These are phyloP conservation scores for Acacia acuminata DNA, from an alignment of 306 rosid genomes.

Conservation along the genomic window DNA sequence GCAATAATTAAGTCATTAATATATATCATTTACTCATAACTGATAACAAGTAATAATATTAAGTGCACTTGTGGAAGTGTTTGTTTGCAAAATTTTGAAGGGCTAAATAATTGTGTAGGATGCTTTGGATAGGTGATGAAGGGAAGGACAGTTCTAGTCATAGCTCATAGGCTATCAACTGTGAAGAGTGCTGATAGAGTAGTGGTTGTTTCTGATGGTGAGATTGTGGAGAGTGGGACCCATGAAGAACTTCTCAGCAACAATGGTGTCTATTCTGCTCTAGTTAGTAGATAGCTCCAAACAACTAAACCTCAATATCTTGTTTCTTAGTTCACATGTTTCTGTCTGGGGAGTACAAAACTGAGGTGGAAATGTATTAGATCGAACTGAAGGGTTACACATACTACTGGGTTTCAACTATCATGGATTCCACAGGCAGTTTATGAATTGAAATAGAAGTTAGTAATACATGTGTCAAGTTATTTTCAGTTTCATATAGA, in stretches of 20 bases:
- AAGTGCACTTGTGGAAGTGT: background rate
- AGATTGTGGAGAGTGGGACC: constrained; percentile 41
- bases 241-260: constrained; percentile 40
- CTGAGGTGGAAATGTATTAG: background rate
- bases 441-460: too few species aligned
- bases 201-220: constrained; percentile 42
- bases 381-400: background rate
- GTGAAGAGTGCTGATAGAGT: constrained; percentile 44
- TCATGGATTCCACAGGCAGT: background rate
- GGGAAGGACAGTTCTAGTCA: constrained; percentile 47
- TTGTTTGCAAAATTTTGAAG: background rate
- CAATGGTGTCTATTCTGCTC: constrained; percentile 32
- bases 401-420: background rate
- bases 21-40: background rate
- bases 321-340: background rate
- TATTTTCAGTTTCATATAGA: too few species aligned
- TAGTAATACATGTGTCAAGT: too few species aligned
- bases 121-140: constrained; percentile 62
- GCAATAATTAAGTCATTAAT: background rate
- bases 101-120: constrained; percentile 43
- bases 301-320: too few species aligned
- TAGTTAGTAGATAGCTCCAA: background rate
- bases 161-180: constrained; percentile 50
- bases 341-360: background rate
- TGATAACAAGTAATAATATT: background rate